A percentile compares a stretch with the other conserved stretches of the same genome.
Conservation (phyloP, 1,139 yeast species). For the Lodderomyces pseudojiufengensis region DNA sequence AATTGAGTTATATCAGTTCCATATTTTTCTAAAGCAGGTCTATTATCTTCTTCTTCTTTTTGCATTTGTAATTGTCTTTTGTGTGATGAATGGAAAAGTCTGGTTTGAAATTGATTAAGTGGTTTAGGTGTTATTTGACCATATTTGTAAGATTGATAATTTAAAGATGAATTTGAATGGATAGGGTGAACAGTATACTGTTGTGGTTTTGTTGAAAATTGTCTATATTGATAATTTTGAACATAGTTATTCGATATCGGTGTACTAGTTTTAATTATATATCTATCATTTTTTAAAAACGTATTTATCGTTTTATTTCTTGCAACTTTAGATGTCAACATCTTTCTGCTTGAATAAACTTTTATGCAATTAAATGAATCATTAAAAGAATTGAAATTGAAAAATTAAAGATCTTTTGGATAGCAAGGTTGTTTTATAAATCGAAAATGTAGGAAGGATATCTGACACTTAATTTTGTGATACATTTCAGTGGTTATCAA, state of each 20-base stretch:
- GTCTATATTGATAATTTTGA: slow-evolving; percentile 2
- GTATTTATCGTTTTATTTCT: slow-evolving; percentile 4
- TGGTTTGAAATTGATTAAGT: slow-evolving; percentile 4
- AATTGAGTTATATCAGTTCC: slow-evolving; percentile 86
- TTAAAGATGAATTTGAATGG: neutral
- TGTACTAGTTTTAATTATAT: neutral
- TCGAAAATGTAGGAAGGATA: no score
- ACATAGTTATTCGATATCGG: slow-evolving; percentile 4
- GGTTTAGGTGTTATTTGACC: neutral
- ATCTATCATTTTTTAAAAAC: slow-evolving; percentile 2
- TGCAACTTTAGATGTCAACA: slow-evolving; percentile 9
- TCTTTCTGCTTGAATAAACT: slow-evolving; percentile 4
- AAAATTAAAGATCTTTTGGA: no score
- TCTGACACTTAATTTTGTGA: no score
- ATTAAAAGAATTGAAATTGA: no score
- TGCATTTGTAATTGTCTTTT: slow-evolving; percentile 32
- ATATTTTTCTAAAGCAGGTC: slow-evolving; percentile 78
- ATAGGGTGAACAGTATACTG: no score
- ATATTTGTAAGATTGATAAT: neutral
- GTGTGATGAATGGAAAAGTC: slow-evolving; percentile 19
- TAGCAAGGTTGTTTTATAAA: no score
- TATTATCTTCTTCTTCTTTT: slow-evolving; percentile 49
- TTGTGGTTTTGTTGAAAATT: slow-evolving; percentile 2
- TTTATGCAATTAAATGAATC: neutral
- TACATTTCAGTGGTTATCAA: no score